These are phyloP conservation scores for Russula olivacea DNA, from an alignment of 768 basidiomycete species.

Conservation along the genomic window DNA sequence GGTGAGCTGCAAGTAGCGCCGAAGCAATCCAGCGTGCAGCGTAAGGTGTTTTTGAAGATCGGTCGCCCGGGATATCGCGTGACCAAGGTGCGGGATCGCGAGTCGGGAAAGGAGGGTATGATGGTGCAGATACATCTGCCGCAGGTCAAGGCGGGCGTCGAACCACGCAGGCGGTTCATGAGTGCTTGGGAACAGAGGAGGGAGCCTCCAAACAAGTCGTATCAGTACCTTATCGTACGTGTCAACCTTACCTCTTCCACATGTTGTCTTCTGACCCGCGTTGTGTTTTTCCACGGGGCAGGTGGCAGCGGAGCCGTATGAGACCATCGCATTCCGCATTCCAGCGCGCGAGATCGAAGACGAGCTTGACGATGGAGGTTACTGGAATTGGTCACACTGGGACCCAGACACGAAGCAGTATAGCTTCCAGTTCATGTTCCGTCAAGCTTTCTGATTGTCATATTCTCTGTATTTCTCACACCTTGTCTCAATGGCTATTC, in stretches of 20 bases:
- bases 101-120: conserved; percentile 91
- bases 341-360: conserved; percentile 97
- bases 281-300: conserved; percentile 30
- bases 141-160: conserved; percentile 81
- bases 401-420: conserved; percentile 99
- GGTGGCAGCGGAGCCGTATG: conserved; percentile 99
- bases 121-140: conserved; percentile 96
- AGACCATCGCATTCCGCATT: conserved; percentile 98
- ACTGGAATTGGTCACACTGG: conserved; percentile 99
- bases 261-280: background rate
- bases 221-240: conserved; percentile 95
- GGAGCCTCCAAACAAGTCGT: conserved; percentile 92
- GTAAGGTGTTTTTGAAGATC: conserved; percentile 96
- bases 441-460: conserved; percentile 38
- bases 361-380: conserved; percentile 82
- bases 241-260: background rate
- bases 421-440: conserved; percentile 97
- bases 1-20: conserved; percentile 85
- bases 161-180: conserved; percentile 90
- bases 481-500: background rate
- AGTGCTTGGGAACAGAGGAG: conserved; percentile 96
- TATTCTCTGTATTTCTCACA: background rate
- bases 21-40: conserved; percentile 68
- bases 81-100: conserved; percentile 90
- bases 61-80: conserved; percentile 93